A percentile compares a stretch with the other conserved stretches of the same genome.
Evolutionary conservation across 345 rosid genomes (phyloP).

Genomic region (Geranium rotundifolium): DNA sequence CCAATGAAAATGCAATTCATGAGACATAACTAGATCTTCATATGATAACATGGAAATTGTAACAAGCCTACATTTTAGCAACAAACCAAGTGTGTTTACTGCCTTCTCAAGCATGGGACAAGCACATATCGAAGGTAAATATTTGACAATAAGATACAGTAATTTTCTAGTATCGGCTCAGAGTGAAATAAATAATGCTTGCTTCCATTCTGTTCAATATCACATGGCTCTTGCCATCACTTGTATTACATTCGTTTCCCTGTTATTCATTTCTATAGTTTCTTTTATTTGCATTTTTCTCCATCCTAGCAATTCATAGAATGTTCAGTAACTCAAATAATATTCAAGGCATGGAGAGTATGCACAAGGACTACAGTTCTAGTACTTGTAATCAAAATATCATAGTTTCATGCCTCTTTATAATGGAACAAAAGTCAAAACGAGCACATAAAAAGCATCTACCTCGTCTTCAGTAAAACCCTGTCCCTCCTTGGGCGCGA

Average conservation of each 20-base stretch:
- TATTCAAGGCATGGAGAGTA: neutral
- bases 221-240: too few species aligned
- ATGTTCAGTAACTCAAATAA: too few species aligned
- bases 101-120: neutral
- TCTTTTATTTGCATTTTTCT: too few species aligned
- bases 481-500: constrained; percentile 77
- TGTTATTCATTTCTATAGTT: too few species aligned
- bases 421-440: neutral
- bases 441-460: constrained; percentile 7
- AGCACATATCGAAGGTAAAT: neutral
- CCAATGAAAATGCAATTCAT: constrained; percentile 7
- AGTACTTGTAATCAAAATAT: neutral
- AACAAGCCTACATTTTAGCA: neutral
- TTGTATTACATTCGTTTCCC: too few species aligned
- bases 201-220: too few species aligned
- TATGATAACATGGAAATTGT: neutral
- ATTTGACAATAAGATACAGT: too few species aligned
- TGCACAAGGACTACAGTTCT: neutral
- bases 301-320: too few species aligned
- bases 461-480: constrained; percentile 94
- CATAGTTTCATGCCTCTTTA: neutral
- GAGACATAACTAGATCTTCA: too few species aligned
- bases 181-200: too few species aligned
- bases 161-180: too few species aligned
- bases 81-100: neutral